Evolutionary conservation across 164 flowering plant species (phyloP).

Genomic region (Tetrastigma voinierianum): DNA sequence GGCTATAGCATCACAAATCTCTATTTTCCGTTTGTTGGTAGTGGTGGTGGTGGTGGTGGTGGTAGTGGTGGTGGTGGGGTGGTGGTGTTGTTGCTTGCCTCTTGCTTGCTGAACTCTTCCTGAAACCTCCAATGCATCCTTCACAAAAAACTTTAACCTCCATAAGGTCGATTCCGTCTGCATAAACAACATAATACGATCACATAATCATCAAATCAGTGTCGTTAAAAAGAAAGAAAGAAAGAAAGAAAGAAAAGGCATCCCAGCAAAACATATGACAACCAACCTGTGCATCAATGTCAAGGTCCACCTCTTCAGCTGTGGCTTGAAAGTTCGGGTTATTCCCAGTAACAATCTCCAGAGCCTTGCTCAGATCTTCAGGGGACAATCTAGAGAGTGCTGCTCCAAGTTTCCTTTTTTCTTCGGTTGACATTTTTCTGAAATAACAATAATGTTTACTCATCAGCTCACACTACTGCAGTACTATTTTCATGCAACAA

Average conservation of each 20-base stretch:
- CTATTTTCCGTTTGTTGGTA: constrained; percentile 58
- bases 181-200: constrained; percentile 8
- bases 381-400: constrained; percentile 60
- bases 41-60: constrained; percentile 20
- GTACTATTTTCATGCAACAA: not conserved
- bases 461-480: not conserved
- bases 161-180: constrained; percentile 82
- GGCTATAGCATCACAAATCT: constrained; percentile 48
- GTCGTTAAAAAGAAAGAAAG: too few relatives aligned
- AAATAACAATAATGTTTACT: not conserved
- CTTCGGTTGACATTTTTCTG: constrained; percentile 78
- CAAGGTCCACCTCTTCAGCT: constrained; percentile 72
- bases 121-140: constrained; percentile 50
- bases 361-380: constrained; percentile 69
- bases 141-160: constrained; percentile 75
- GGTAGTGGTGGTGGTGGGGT: constrained; percentile 6
- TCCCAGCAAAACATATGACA: not conserved
- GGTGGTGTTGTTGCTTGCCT: constrained; percentile 21
- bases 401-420: constrained; percentile 62
- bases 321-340: constrained; percentile 66
- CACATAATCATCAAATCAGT: not conserved
- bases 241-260: too few relatives aligned
- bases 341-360: constrained; percentile 70
- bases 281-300: constrained; percentile 91
- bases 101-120: constrained; percentile 28